Evolutionary conservation across 129 eudicot genomes (phyloP).

Genomic region (Pulicaria dysenterica): DNA sequence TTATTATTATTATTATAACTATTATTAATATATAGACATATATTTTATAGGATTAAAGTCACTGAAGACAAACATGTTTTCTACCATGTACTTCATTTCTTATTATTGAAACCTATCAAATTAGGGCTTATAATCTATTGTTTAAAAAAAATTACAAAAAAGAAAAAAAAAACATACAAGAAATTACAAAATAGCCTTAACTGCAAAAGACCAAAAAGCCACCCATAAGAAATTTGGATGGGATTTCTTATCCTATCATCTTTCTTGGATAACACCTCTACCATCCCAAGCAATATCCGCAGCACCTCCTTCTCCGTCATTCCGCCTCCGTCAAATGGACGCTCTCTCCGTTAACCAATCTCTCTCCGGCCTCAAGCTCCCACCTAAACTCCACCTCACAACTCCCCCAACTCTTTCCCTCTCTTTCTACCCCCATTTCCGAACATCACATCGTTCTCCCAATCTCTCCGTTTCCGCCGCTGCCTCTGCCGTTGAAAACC

Average conservation of each 20-base stretch:
- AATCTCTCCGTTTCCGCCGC: constrained; percentile 47
- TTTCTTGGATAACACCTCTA: constrained; percentile 15
- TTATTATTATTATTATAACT: no score
- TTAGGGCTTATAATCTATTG: no score
- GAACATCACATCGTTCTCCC: constrained; percentile 21
- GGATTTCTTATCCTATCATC: constrained; percentile 58
- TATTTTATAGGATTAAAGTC: no score
- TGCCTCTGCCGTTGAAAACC: constrained; percentile 46
- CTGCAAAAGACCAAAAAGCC: constrained; percentile 15
- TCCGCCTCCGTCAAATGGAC: constrained; percentile 44
- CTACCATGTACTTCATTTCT: no score
- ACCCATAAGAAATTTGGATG: constrained; percentile 30
- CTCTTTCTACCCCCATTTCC: constrained; percentile 31
- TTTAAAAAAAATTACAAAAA: no score
- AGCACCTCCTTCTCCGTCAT: constrained; percentile 14
- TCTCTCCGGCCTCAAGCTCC: constrained; percentile 56
- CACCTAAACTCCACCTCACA: constrained; percentile 40
- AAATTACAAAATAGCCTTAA: constrained; percentile 28
- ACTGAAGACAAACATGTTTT: no score
- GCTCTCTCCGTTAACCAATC: constrained; percentile 47
- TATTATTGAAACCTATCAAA: no score
- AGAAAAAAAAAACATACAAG: no score
- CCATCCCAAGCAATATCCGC: constrained; percentile 2
- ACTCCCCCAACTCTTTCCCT: constrained; percentile 31
- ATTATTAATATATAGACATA: no score